Conservation (phyloP, 192 early-diverging fungal species). For the Entrophospora sp. region DNA sequence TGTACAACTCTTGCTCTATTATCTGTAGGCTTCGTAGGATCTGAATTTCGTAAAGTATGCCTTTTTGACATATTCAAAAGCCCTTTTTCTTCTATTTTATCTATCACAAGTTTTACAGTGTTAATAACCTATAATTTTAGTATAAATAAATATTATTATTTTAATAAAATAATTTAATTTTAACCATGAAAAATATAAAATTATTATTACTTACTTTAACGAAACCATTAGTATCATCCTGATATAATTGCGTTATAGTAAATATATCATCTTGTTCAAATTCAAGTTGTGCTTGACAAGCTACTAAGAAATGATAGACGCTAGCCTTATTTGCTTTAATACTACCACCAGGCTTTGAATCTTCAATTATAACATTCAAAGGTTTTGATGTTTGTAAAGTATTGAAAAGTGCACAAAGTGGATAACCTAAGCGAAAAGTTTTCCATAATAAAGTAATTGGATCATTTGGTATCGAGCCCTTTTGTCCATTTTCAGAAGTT, state of each 20-base stretch:
- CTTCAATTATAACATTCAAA: conserved; percentile 41
- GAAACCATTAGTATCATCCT: conserved; percentile 93
- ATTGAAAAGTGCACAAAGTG: conserved; percentile 65
- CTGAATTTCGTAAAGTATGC: conserved; percentile 33
- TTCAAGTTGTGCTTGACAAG: conserved; percentile 72
- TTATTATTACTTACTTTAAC: conserved; percentile 82
- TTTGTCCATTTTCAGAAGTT: conserved; percentile 10
- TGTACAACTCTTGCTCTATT: conserved; percentile 79
- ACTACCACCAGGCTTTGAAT: conserved; percentile 21
- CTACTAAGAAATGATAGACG: conserved; percentile 80
- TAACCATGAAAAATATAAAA: not conserved
- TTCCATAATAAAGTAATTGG: conserved; percentile 66
- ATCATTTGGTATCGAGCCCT: conserved; percentile 31
- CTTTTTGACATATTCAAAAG: conserved; percentile 33
- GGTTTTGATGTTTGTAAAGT: conserved; percentile 53
- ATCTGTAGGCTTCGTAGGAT: conserved; percentile 62
- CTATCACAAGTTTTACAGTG: conserved; percentile 68
- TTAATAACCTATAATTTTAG: conserved; percentile 60
- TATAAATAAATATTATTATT: conserved; percentile 17
- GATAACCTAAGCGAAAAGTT: conserved; percentile 60
- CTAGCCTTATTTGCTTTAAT: conserved; percentile 72
- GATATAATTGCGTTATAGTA: conserved; percentile 78
- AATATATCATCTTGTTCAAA: conserved; percentile 72
- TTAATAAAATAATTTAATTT: too few species aligned
- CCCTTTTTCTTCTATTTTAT: conserved; percentile 64